A percentile compares a stretch with the other conserved stretches of the same genome.
These are phyloP conservation scores for Triticum aestivum DNA, from an alignment of 176 grass and related monocot genomes.

Conservation along the genomic window DNA sequence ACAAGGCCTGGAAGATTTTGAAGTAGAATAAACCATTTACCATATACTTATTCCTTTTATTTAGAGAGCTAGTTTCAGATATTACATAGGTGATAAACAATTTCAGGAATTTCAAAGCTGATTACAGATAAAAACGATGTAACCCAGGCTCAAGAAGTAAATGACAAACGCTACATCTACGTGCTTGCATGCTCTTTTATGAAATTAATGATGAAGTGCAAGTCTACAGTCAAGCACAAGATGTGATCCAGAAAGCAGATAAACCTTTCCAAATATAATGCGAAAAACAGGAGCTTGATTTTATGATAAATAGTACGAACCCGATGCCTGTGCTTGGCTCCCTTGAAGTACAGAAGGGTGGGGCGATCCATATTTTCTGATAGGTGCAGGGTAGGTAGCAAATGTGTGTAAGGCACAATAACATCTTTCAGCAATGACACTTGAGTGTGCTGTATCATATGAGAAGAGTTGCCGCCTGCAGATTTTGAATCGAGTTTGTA, in stretches of 20 bases:
- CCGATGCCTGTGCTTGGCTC: conserved; percentile 91
- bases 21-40: neutral
- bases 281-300: neutral
- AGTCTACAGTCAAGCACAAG: neutral
- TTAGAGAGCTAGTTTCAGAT: neutral
- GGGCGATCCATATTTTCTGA: conserved; percentile 49
- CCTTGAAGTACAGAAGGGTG: conserved; percentile 91
- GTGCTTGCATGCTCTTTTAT: neutral
- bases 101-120: neutral
- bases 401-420: conserved; percentile 94
- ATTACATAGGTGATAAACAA: neutral
- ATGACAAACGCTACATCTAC: neutral
- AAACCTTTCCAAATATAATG: neutral
- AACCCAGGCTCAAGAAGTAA: neutral
- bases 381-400: conserved; percentile 65
- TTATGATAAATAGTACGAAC: conserved; percentile 41
- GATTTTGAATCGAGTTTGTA: conserved; percentile 75
- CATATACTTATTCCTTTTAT: neutral
- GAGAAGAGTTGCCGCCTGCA: conserved; percentile 42
- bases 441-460: conserved; percentile 76
- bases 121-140: neutral
- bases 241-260: neutral
- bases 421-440: conserved; percentile 94
- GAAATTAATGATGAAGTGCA: neutral
- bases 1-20: neutral